Percentiles rank a stretch among this genome's conserved stretches.
Conservation (phyloP, 768 basidiomycete genomes). For the Tephrocybe sp. region DNA sequence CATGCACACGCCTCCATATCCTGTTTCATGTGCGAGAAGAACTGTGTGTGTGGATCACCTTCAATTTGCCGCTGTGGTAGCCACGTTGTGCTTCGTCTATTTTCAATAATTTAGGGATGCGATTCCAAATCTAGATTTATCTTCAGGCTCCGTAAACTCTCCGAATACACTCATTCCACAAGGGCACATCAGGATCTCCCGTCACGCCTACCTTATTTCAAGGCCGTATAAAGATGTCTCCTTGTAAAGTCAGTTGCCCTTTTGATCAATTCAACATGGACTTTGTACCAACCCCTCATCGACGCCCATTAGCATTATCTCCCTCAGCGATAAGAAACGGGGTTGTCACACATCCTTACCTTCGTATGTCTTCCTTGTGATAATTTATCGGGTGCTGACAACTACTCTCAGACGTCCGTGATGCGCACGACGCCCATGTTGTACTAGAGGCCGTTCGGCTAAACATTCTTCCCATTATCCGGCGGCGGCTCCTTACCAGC, state of each 20-base stretch:
- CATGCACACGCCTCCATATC: conserved; percentile 1
- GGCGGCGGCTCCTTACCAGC: conserved; percentile 61
- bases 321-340: conserved; percentile 21
- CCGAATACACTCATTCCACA: conserved; percentile 22
- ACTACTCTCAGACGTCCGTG: conserved; percentile 57
- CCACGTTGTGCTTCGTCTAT: conserved; percentile 14
- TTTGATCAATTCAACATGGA: conserved; percentile 18
- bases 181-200: conserved; percentile 26
- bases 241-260: conserved; percentile 7
- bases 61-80: background rate
- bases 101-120: conserved; percentile 9
- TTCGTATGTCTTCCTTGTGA: conserved; percentile 31
- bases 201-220: conserved; percentile 25
- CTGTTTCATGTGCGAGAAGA: conserved; percentile 3
- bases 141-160: conserved; percentile 36
- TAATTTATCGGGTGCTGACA: background rate
- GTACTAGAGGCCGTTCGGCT: conserved; percentile 75
- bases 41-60: conserved; percentile 4
- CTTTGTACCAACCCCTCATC: conserved; percentile 14
- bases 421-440: conserved; percentile 76
- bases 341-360: conserved; percentile 45
- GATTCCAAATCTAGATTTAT: conserved; percentile 16
- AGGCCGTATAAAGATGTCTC: conserved; percentile 20
- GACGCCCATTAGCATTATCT: conserved; percentile 20
- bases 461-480: conserved; percentile 67